These are phyloP conservation scores for Curvularia sp. DNA, from an alignment of 2,329 filamentous ascomycete species.

Conservation along the genomic window DNA sequence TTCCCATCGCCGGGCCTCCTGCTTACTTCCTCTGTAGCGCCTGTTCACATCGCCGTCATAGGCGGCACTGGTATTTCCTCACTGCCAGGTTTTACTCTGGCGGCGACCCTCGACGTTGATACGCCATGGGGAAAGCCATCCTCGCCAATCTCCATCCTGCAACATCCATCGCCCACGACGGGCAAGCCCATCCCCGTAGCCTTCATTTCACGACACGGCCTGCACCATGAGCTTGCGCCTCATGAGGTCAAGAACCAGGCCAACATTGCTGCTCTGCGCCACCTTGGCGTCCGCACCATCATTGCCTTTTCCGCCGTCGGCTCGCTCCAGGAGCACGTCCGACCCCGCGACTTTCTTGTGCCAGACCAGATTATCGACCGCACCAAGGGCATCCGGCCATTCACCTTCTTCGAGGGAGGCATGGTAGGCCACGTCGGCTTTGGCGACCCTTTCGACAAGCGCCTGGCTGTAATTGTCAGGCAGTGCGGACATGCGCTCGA, in stretches of 20 bases:
- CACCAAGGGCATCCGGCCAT: conserved; percentile 91
- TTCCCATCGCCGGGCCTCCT: not conserved
- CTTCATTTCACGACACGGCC: conserved; percentile 91
- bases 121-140: conserved; percentile 91
- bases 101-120: conserved; percentile 75
- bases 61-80: conserved; percentile 86
- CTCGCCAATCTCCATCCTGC: conserved; percentile 82
- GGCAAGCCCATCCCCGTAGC: conserved; percentile 71
- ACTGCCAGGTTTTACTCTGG: conserved; percentile 84
- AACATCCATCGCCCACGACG: conserved; percentile 77
- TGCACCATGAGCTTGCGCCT: conserved; percentile 86
- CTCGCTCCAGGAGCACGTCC: conserved; percentile 88
- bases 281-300: conserved; percentile 85
- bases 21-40: conserved; percentile 46
- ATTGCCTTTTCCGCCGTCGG: conserved; percentile 97
- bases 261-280: conserved; percentile 96
- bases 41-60: conserved; percentile 61
- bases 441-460: conserved; percentile 89
- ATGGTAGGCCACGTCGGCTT: conserved; percentile 95
- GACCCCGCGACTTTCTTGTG: conserved; percentile 94
- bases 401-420: conserved; percentile 93
- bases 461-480: conserved; percentile 77
- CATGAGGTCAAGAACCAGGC: conserved; percentile 94
- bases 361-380: conserved; percentile 97
- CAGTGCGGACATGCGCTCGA: conserved; percentile 78